These are phyloP conservation scores for Pleurotus cornucopiae DNA, from an alignment of 768 basidiomycete species.

Conservation along the genomic window DNA sequence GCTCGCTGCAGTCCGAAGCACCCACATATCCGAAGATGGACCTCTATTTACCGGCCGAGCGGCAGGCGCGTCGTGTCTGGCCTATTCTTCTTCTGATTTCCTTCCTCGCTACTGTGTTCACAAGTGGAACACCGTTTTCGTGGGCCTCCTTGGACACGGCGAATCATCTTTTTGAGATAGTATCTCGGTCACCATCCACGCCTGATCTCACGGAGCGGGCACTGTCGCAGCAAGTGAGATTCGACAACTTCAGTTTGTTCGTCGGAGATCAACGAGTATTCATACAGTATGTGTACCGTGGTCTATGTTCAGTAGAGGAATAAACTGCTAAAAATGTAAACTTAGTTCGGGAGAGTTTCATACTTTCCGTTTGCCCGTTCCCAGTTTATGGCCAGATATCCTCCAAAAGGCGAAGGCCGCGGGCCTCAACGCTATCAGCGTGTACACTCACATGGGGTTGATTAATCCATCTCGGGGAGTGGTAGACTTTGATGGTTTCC, in stretches of 20 bases:
- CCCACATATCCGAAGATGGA: not conserved
- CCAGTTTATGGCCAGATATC: constrained; percentile 77
- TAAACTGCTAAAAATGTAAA: not conserved
- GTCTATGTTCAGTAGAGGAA: not conserved
- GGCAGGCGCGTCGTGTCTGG: not conserved
- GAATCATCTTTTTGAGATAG: not conserved
- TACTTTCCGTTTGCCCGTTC: constrained; percentile 76
- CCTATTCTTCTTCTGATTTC: not conserved
- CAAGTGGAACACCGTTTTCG: not conserved
- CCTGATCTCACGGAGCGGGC: not conserved
- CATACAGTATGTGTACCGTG: constrained; percentile 48
- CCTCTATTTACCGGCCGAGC: not conserved
- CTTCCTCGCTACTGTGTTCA: not conserved
- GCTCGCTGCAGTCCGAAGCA: not conserved
- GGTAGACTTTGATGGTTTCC: constrained; percentile 68
- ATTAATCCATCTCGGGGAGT: constrained; percentile 72
- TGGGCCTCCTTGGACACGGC: not conserved
- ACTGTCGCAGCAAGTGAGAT: constrained; percentile 29
- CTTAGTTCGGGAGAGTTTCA: constrained; percentile 82
- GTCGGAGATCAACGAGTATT: constrained; percentile 71
- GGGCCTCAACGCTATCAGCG: constrained; percentile 73
- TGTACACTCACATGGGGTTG: constrained; percentile 79
- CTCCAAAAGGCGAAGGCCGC: constrained; percentile 79
- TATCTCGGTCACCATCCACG: not conserved
- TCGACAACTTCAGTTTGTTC: constrained; percentile 70